Conservation (phyloP, 2,329 filamentous ascomycete genomes). For the Talaromyces piceae region DNA sequence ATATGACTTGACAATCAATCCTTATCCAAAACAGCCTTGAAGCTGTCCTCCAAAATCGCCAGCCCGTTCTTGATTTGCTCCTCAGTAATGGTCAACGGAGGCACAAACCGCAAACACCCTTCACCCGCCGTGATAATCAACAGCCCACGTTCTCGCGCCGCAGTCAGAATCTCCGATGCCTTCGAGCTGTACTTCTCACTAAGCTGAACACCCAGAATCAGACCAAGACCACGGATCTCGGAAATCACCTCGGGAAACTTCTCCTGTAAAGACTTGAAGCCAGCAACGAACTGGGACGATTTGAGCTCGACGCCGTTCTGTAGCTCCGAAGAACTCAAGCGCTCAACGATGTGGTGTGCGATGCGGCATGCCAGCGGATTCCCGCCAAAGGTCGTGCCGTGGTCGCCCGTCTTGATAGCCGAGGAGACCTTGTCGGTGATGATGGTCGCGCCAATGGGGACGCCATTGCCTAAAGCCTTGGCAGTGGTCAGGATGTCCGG, state of each 20-base stretch:
- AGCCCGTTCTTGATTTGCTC: constrained; percentile 74
- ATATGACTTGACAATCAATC: background rate
- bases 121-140: constrained; percentile 87
- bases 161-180: constrained; percentile 60
- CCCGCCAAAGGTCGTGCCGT: constrained; percentile 90
- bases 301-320: constrained; percentile 65
- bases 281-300: constrained; percentile 51
- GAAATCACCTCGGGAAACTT: constrained; percentile 64
- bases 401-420: constrained; percentile 68
- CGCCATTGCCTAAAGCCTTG: constrained; percentile 93
- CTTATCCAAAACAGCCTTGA: constrained; percentile 43
- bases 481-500: constrained; percentile 91
- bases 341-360: constrained; percentile 75
- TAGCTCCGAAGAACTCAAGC: constrained; percentile 64
- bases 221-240: constrained; percentile 73
- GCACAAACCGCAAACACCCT: constrained; percentile 88
- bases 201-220: constrained; percentile 84
- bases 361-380: constrained; percentile 81
- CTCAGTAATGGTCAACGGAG: constrained; percentile 71
- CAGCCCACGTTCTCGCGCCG: constrained; percentile 78
- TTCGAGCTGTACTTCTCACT: constrained; percentile 54
- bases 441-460: constrained; percentile 82
- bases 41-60: constrained; percentile 63
- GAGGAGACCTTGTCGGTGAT: constrained; percentile 59
- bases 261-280: constrained; percentile 50